phyloP scores from a whole-genome alignment of 768 basidiomycete genomes.

The Pleurotus eryngii region DNA sequence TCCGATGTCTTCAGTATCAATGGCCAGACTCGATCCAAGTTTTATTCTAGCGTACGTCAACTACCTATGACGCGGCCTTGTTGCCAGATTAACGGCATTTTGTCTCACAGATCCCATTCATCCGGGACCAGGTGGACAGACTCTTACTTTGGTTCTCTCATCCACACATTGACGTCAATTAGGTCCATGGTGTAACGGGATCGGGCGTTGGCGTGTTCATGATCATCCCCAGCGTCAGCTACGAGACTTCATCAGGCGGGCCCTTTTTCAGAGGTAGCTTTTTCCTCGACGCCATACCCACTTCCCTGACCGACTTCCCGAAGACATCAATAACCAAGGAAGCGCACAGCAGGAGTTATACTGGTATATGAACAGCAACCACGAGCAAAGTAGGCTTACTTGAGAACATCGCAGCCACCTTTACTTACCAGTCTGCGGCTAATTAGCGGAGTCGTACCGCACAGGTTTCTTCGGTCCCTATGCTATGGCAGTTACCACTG shows the following conservation, averaged over 20 bases:
- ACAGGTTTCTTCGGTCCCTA: constrained; percentile 50
- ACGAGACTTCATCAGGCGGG: constrained; percentile 45
- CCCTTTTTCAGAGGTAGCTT: constrained; percentile 44
- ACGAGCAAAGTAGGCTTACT: constrained; percentile 30
- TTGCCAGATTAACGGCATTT: no score
- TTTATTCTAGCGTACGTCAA: constrained; percentile 39
- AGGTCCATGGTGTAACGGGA: constrained; percentile 45
- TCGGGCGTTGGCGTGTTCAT: constrained; percentile 42
- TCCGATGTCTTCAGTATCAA: constrained; percentile 41
- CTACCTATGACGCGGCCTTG: no score
- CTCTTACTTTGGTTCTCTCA: neutral
- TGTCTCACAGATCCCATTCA: constrained; percentile 37
- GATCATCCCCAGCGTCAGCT: constrained; percentile 41
- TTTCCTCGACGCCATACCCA: neutral
- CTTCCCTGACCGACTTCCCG: neutral
- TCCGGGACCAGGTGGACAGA: constrained; percentile 33
- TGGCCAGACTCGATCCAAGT: constrained; percentile 47
- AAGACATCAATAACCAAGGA: constrained; percentile 48
- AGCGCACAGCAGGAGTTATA: constrained; percentile 45
- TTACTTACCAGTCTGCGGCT: neutral
- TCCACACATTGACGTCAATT: neutral
- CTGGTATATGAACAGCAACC: constrained; percentile 46
- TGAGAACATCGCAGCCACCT: neutral
- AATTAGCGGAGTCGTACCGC: constrained; percentile 32
- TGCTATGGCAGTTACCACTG: constrained; percentile 39